Percentiles rank a stretch among this genome's conserved stretches.
Evolutionary conservation across 2,329 filamentous ascomycete species (phyloP).

Genomic region (Cylindrodendrum hubeiense): DNA sequence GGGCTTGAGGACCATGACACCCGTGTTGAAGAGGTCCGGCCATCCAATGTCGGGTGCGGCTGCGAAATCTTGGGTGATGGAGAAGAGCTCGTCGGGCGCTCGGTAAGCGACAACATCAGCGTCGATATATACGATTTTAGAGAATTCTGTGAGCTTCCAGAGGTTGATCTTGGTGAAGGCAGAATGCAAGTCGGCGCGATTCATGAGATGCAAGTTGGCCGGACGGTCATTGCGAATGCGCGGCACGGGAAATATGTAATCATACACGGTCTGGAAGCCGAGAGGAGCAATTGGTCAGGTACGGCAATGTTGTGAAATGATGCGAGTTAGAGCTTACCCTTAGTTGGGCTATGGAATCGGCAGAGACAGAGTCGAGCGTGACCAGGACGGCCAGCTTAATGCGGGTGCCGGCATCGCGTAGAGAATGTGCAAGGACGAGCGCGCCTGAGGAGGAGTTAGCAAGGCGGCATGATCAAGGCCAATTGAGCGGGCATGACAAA

Average conservation of each 20-base stretch:
- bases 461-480: neutral
- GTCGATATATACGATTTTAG: constrained; percentile 94
- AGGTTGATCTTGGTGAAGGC: constrained; percentile 97
- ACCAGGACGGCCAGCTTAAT: constrained; percentile 84
- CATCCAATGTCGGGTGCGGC: constrained; percentile 95
- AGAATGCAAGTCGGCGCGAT: constrained; percentile 88
- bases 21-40: constrained; percentile 99
- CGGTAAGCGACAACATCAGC: constrained; percentile 92
- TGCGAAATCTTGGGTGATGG: constrained; percentile 69
- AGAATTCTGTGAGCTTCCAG: constrained; percentile 91
- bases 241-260: constrained; percentile 88
- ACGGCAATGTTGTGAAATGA: neutral
- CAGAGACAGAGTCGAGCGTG: constrained; percentile 82
- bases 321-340: constrained; percentile 65
- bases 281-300: constrained; percentile 22
- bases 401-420: constrained; percentile 88
- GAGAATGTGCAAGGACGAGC: constrained; percentile 91
- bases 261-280: constrained; percentile 76
- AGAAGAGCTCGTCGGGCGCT: constrained; percentile 93
- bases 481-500: constrained; percentile 56
- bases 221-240: constrained; percentile 82
- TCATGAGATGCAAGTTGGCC: constrained; percentile 91
- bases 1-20: constrained; percentile 91
- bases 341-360: constrained; percentile 82
- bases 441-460: constrained; percentile 71